Conservation (phyloP, 768 basidiomycete species). For the Trametes cingulata region DNA sequence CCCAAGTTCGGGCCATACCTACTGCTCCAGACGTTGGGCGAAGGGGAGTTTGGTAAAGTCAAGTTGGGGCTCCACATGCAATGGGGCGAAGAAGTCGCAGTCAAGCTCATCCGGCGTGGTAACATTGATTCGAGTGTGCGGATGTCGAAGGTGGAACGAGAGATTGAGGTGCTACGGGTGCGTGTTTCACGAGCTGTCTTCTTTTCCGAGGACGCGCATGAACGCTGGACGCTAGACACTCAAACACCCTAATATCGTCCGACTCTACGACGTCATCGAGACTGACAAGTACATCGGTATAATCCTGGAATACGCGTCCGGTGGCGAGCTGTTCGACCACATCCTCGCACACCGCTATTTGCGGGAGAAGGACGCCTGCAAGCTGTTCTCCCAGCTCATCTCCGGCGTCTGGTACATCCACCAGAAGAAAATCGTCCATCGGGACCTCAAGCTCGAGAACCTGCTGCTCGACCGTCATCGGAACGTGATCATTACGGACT, state of each 20-base stretch:
- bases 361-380: constrained; percentile 90
- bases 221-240: constrained; percentile 56
- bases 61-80: constrained; percentile 93
- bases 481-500: constrained; percentile 99
- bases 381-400: constrained; percentile 96
- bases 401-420: constrained; percentile 99
- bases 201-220: constrained; percentile 22
- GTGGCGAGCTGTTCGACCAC: constrained; percentile 98
- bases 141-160: constrained; percentile 94
- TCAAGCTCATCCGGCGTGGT: constrained; percentile 92
- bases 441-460: constrained; percentile 98
- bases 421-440: constrained; percentile 98
- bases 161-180: constrained; percentile 96
- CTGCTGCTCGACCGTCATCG: constrained; percentile 94
- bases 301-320: constrained; percentile 97
- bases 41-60: constrained; percentile 99
- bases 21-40: constrained; percentile 92
- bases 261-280: constrained; percentile 97
- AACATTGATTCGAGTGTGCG: constrained; percentile 85
- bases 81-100: constrained; percentile 98
- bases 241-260: constrained; percentile 97
- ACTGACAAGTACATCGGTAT: constrained; percentile 99
- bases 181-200: constrained; percentile 33
- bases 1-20: constrained; percentile 96
- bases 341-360: constrained; percentile 97